Percentiles rank a stretch among this genome's conserved stretches.
phyloP scores from a whole-genome alignment of 2,329 filamentous ascomycete genomes.

The Phialophora tarda region DNA sequence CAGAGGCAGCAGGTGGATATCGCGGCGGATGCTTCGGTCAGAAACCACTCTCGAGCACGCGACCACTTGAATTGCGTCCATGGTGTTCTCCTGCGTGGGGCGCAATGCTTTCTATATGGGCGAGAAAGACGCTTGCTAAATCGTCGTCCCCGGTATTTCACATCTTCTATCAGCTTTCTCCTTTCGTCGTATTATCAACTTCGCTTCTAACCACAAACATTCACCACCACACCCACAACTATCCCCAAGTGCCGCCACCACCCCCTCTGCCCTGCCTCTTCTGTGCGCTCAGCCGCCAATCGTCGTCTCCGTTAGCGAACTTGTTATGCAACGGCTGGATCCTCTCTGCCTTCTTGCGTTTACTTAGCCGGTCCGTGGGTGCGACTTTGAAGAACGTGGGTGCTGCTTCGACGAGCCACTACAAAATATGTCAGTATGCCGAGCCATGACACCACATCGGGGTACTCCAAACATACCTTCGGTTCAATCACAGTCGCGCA shows the following conservation, averaged over 20 bases:
- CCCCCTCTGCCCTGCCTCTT: conserved; percentile 81
- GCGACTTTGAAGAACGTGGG: conserved; percentile 99
- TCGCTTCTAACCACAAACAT: not conserved
- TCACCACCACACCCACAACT: not conserved
- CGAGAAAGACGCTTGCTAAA: not conserved
- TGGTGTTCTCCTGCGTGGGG: not conserved
- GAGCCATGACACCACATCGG: not conserved
- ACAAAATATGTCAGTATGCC: conserved; percentile 29
- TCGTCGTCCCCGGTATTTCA: not conserved
- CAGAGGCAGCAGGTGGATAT: no score
- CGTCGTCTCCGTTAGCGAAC: conserved; percentile 89
- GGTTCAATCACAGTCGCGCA: conserved; percentile 91
- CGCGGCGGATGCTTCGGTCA: not conserved
- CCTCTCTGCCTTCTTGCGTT: conserved; percentile 89
- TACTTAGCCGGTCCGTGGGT: conserved; percentile 81
- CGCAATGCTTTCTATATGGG: not conserved
- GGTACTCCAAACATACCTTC: conserved; percentile 56
- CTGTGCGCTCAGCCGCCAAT: conserved; percentile 92
- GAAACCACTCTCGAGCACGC: not conserved
- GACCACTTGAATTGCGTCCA: not conserved
- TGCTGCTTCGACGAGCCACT: conserved; percentile 88
- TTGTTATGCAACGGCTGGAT: conserved; percentile 96
- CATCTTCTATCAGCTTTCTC: not conserved
- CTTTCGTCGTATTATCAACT: not conserved
- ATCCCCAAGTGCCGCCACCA: conserved; percentile 89